Conservation (phyloP, 2,329 filamentous ascomycete genomes). For the Grosmannia penicillata region DNA sequence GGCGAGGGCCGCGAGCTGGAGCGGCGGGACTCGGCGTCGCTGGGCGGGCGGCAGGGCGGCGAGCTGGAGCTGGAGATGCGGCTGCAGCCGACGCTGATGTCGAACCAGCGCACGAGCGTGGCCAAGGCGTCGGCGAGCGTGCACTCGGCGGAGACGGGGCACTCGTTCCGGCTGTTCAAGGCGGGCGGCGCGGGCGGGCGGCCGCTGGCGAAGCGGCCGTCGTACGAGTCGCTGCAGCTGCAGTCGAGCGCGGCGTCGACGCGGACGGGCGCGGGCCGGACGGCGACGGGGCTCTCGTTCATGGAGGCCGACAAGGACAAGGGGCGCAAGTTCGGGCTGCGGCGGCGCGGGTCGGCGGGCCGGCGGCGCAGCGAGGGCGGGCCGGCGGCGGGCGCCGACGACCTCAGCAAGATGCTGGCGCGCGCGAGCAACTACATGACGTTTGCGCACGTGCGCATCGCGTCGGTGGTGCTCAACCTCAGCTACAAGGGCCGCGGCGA, state of each 20-base stretch:
- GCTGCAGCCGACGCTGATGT: conserved; percentile 66
- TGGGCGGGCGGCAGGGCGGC: too few species aligned
- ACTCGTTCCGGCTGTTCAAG: conserved; percentile 38
- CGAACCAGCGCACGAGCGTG: conserved; percentile 23
- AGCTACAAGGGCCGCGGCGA: conserved; percentile 95
- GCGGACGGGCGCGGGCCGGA: conserved; percentile 31
- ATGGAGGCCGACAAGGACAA: conserved; percentile 17
- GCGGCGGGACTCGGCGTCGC: too few species aligned
- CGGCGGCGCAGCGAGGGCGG: conserved; percentile 22
- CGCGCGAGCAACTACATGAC: conserved; percentile 97
- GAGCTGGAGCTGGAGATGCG: conserved; percentile 67
- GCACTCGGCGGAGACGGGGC: conserved; percentile 26
- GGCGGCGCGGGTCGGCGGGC: conserved; percentile 26
- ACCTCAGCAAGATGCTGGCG: conserved; percentile 91
- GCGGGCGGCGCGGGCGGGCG: conserved; percentile 26
- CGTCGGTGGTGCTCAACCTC: conserved; percentile 85
- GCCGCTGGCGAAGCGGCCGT: conserved; percentile 34
- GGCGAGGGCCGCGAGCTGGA: neutral
- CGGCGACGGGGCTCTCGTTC: conserved; percentile 29
- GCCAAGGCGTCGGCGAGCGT: conserved; percentile 31
- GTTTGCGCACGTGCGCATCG: conserved; percentile 85
- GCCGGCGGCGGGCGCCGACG: conserved; percentile 49
- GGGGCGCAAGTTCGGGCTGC: conserved; percentile 37
- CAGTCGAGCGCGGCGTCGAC: too few species aligned
- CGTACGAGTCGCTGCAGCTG: conserved; percentile 37